A percentile compares a stretch with the other conserved stretches of the same genome.
Evolutionary conservation across 352 stramenopile species (phyloP).

Genomic region (Phytophthora foliorum): DNA sequence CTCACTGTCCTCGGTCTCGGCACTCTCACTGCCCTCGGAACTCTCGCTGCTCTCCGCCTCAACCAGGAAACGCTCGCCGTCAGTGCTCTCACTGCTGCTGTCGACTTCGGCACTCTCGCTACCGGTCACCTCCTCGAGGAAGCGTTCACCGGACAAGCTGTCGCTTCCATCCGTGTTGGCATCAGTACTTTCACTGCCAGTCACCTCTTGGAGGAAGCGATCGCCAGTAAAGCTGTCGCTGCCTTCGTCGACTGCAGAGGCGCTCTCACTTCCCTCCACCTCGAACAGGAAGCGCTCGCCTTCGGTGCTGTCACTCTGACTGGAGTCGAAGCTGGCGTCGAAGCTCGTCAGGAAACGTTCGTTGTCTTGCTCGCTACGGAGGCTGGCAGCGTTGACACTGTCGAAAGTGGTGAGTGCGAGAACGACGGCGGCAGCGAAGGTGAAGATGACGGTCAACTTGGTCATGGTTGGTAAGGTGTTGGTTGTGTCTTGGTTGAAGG

Average conservation of each 20-base stretch:
- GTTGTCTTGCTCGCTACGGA: constrained; percentile 10
- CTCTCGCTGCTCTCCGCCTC: background rate
- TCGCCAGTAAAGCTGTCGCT: constrained; percentile 6
- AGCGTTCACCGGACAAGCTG: background rate
- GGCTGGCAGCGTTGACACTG: constrained; percentile 16
- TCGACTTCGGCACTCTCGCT: background rate
- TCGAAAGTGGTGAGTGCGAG: constrained; percentile 18
- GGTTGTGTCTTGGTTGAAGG: background rate
- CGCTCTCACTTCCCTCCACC: constrained; percentile 9
- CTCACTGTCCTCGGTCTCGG: background rate
- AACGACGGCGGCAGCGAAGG: constrained; percentile 20
- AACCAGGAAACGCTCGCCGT: background rate
- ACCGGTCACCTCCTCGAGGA: background rate
- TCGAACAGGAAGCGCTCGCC: constrained; percentile 18
- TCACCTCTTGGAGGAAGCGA: background rate
- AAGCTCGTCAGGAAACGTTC: constrained; percentile 17
- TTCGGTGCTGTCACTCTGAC: constrained; percentile 1
- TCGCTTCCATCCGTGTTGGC: background rate
- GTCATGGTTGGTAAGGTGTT: constrained; percentile 17
- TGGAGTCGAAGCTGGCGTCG: constrained; percentile 19
- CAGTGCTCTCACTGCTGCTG: background rate
- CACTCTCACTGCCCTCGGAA: background rate
- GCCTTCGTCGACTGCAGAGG: background rate
- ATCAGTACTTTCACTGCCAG: background rate
- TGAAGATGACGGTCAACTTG: constrained; percentile 36